These are phyloP conservation scores for Fusarium sp. DNA, from an alignment of 2,329 filamentous ascomycete species.

Conservation along the genomic window DNA sequence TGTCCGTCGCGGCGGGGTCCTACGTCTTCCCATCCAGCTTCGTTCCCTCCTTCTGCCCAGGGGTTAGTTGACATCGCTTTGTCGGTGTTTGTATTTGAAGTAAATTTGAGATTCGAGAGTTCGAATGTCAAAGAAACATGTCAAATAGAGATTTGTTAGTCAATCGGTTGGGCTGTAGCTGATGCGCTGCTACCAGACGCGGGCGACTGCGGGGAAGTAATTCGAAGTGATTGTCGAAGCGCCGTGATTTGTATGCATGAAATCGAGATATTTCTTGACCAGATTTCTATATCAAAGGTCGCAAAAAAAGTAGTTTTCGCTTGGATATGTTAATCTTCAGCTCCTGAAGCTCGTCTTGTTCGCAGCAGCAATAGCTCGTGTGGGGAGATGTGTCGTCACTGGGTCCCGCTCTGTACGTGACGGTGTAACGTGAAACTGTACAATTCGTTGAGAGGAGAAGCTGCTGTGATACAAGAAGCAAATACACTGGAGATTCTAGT, in stretches of 20 bases:
- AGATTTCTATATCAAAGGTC: background rate
- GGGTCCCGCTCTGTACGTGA: constrained; percentile 38
- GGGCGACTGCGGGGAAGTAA: constrained; percentile 32
- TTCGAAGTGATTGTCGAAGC: constrained; percentile 23
- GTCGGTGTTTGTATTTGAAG: background rate
- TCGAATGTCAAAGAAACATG: constrained; percentile 28
- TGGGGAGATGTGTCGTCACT: constrained; percentile 47
- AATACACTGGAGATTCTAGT: background rate
- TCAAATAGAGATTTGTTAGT: background rate
- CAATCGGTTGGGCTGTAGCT: background rate
- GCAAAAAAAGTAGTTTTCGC: background rate
- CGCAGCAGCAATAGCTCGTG: constrained; percentile 20
- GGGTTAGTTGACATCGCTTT: constrained; percentile 42
- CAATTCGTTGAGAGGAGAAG: constrained; percentile 19
- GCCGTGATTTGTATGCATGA: constrained; percentile 19
- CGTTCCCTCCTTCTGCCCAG: constrained; percentile 42
- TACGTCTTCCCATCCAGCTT: constrained; percentile 44
- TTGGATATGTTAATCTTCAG: background rate
- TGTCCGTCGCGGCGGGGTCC: constrained; percentile 31
- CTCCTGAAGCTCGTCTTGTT: constrained; percentile 19
- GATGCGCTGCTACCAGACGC: constrained; percentile 23
- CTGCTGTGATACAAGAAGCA: background rate
- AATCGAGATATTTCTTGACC: background rate
- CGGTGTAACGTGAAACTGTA: constrained; percentile 26
- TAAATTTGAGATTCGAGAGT: constrained; percentile 5